These are phyloP conservation scores for Candida sanyiensis DNA, from an alignment of 805 yeast species.

Conservation along the genomic window DNA sequence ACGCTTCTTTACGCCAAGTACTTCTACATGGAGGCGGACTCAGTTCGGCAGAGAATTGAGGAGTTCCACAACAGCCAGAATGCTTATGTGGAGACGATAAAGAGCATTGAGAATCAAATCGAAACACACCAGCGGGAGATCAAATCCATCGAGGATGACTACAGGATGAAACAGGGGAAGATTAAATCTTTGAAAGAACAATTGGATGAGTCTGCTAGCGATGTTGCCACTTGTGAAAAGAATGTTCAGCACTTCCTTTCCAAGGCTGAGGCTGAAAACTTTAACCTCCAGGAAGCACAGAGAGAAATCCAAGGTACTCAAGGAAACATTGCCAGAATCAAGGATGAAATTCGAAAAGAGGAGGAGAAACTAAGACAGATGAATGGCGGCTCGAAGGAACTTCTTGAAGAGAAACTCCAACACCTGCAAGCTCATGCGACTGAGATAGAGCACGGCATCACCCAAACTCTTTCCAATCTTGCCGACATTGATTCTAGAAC, in stretches of 20 bases:
- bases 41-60: constrained; percentile 7
- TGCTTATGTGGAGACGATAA: constrained; percentile 11
- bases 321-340: constrained; percentile 13
- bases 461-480: no score
- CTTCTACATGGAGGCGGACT: constrained; percentile 40
- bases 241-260: neutral
- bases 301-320: constrained; percentile 17
- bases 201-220: constrained; percentile 19
- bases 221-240: constrained; percentile 7
- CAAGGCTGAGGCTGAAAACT: constrained; percentile 16
- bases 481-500: constrained; percentile 1
- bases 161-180: constrained; percentile 8
- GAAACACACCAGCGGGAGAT: constrained; percentile 4
- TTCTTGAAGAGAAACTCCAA: constrained; percentile 13
- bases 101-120: constrained; percentile 8
- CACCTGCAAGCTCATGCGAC: neutral
- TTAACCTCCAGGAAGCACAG: neutral
- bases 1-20: constrained; percentile 41
- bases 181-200: constrained; percentile 9
- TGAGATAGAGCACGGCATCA: no score
- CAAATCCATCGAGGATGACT: constrained; percentile 1
- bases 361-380: constrained; percentile 27
- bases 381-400: constrained; percentile 23
- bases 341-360: constrained; percentile 22
- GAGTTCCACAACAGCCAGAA: constrained; percentile 13